Base-by-base conservation (phyloP, 2,329 filamentous ascomycete genomes). In the Lachnellula subtilissima region DNA sequence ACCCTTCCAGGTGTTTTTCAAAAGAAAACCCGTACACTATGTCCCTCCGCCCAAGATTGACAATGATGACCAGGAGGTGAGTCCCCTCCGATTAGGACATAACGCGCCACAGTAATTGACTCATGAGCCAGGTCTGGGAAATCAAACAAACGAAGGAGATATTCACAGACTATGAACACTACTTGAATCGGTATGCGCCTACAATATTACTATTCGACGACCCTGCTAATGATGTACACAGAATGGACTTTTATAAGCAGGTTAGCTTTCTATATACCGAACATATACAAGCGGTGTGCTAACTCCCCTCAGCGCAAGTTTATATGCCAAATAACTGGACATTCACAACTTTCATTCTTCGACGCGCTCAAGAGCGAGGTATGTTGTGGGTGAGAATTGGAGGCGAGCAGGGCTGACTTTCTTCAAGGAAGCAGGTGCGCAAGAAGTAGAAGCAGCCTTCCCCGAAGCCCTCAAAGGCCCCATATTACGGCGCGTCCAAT, bases 271-370 rank as follows among this genome's bases (percentile, higher is more conserved):
- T 32, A 50, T 46, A 53, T 48, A 22, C 25, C 15, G 11, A 7
- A 19, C 19, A 52, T 28, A 47, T 49, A 52, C 48, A 46, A 17
- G 53, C 28, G 17, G 45, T 48, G 57, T 69, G 65, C 71, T 68
- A 61, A 66, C 56, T 40, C 37, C 37, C 32, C 50, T 36, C 57
- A 65, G 50, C 89, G 86, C 69, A 85, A 88, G 54, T 99, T 97
- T 72, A 96, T 95, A 59, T 96, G 95, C 73, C 89, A 96, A 70
- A 95, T 97, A 63, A 96, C 91, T 12, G 94, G 94, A 53, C 93
- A 96, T 71, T 95, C 91, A 32, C 88, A 88, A 52, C 78, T 97
- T 63, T 93, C 85, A 3, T 99, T 95, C 73, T 97, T 97, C 68
- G 91, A 96, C 64, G 94, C 94, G 25, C 81, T 93, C 32, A 85